A percentile compares a stretch with the other conserved stretches of the same genome.
Conservation (phyloP, 495 filamentous ascomycete genomes). For the Schizothecium vesticola region DNA sequence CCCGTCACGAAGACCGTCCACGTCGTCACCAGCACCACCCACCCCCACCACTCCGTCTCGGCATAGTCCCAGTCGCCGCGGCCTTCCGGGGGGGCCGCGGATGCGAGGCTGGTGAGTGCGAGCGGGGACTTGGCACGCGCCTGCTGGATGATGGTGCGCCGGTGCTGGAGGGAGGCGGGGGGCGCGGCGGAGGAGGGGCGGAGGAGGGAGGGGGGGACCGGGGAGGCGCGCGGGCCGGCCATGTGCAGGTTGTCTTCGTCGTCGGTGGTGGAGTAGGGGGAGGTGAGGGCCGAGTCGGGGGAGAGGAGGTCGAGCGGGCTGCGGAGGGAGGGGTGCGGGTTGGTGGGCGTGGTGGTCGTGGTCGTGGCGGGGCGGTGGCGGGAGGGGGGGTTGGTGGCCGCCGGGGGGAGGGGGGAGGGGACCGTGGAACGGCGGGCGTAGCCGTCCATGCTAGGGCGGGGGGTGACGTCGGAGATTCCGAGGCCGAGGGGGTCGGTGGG, state of each 20-base stretch:
- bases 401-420: conserved; percentile 16
- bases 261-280: conserved; percentile 69
- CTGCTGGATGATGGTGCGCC: conserved; percentile 44
- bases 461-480: conserved; percentile 45
- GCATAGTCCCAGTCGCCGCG: conserved; percentile 71
- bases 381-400: conserved; percentile 12
- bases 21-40: conserved; percentile 80
- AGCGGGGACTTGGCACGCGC: conserved; percentile 57
- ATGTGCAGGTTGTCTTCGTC: conserved; percentile 70
- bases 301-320: conserved; percentile 2
- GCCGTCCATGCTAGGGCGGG: conserved; percentile 43
- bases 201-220: conserved; percentile 14
- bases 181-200: conserved; percentile 27
- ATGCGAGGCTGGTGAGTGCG: conserved; percentile 33
- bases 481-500: conserved; percentile 32
- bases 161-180: conserved; percentile 34
- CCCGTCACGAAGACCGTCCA: conserved; percentile 94
- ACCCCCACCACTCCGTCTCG: conserved; percentile 96
- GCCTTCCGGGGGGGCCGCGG: conserved; percentile 36
- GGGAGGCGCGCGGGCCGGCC: conserved; percentile 32
- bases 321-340: conserved; percentile 2
- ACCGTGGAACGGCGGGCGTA: conserved; percentile 23
- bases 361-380: conserved; percentile 9
- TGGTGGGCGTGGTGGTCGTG: conserved; percentile 17
- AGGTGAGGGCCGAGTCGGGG: conserved; percentile 36